Conservation (phyloP, 2,329 filamentous ascomycete genomes). For the Ophiocordyceps sinensis region DNA sequence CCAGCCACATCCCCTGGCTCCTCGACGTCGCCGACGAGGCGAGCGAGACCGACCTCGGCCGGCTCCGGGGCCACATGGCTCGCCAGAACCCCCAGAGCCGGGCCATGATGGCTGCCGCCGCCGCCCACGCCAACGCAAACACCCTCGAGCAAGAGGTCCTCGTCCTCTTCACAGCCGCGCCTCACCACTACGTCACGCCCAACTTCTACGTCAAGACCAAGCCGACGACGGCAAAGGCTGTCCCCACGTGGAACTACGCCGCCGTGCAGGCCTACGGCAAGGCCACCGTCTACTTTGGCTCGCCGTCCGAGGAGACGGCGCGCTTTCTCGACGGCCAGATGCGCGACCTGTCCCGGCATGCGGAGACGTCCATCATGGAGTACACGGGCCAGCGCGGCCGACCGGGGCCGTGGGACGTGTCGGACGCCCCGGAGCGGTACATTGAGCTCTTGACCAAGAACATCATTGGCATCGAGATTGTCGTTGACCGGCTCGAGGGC, state of each 20-base stretch:
- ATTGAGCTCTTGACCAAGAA: conserved; percentile 37
- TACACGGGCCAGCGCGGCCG: conserved; percentile 23
- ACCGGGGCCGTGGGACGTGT: conserved; percentile 35
- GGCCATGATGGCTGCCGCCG: conserved; percentile 38
- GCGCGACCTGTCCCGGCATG: conserved; percentile 32
- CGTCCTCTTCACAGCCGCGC: conserved; percentile 43
- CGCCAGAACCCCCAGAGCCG: conserved; percentile 49
- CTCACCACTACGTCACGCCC: conserved; percentile 52
- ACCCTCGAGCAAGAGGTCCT: conserved; percentile 39
- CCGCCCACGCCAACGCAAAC: conserved; percentile 6
- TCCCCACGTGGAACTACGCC: conserved; percentile 55
- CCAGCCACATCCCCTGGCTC: conserved; percentile 46
- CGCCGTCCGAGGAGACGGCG: conserved; percentile 26
- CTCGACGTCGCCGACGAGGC: conserved; percentile 32
- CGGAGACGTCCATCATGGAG: conserved; percentile 42
- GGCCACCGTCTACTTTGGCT: conserved; percentile 37
- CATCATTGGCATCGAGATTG: conserved; percentile 47
- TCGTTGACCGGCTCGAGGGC: conserved; percentile 37
- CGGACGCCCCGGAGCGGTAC: conserved; percentile 41
- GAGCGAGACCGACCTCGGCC: conserved; percentile 23
- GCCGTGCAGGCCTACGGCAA: conserved; percentile 49
- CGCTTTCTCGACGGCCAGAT: conserved; percentile 37
- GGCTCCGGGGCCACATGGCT: conserved; percentile 47
- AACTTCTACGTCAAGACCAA: conserved; percentile 56
- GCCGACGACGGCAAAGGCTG: conserved; percentile 45